Conservation (phyloP, 2,329 filamentous ascomycete genomes). For the Alternaria novae-zelandiae region DNA sequence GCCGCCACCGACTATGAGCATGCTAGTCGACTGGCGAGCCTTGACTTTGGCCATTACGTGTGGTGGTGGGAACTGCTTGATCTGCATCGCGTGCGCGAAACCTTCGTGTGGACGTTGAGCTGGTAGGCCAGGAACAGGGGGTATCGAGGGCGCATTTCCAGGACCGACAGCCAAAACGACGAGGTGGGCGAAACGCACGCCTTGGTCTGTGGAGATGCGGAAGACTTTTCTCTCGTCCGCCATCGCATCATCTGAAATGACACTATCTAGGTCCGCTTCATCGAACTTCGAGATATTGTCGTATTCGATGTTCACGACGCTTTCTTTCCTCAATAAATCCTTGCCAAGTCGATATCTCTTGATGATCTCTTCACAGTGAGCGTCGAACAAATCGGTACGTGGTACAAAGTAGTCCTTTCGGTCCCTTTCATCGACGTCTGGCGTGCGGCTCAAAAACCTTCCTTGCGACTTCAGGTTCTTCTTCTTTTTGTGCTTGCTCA, state of each 20-base stretch:
- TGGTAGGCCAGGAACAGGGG: constrained; percentile 54
- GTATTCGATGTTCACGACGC: constrained; percentile 67
- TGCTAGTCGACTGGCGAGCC: constrained; percentile 56
- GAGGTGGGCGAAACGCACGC: constrained; percentile 62
- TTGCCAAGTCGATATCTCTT: constrained; percentile 57
- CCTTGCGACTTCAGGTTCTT: constrained; percentile 62
- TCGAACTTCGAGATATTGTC: constrained; percentile 50
- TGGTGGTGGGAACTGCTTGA: constrained; percentile 63
- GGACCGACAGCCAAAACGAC: constrained; percentile 76
- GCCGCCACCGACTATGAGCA: constrained; percentile 77
- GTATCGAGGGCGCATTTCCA: constrained; percentile 60
- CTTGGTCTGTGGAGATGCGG: constrained; percentile 64
- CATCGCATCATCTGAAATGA: constrained; percentile 23
- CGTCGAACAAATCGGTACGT: constrained; percentile 48
- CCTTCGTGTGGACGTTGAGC: constrained; percentile 52
- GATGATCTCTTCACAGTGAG: constrained; percentile 51
- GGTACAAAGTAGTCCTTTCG: constrained; percentile 56
- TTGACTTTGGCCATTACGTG: constrained; percentile 62
- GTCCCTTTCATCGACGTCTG: constrained; percentile 55
- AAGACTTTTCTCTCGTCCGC: constrained; percentile 64
- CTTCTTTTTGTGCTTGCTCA: constrained; percentile 77
- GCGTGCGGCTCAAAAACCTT: constrained; percentile 50
- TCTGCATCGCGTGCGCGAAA: constrained; percentile 69
- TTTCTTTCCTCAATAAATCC: constrained; percentile 65
- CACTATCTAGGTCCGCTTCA: constrained; percentile 24